Conservation (phyloP, 2,329 filamentous ascomycete species). For the Fusarium sp. region DNA sequence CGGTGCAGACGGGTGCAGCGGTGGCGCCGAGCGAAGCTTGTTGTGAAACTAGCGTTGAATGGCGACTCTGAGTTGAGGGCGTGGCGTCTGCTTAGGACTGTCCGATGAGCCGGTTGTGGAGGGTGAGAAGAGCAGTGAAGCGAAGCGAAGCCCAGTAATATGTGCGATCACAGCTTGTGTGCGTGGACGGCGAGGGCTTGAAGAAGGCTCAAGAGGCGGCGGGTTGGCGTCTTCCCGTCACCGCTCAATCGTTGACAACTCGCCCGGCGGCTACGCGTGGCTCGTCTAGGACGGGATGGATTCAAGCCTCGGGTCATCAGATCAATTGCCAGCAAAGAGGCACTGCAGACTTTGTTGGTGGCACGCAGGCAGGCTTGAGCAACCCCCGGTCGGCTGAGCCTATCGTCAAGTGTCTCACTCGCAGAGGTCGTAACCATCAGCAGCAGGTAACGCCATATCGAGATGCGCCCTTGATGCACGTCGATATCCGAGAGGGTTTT, state of each 20-base stretch:
- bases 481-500: neutral
- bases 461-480: neutral
- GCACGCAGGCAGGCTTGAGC: neutral
- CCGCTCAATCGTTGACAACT: constrained; percentile 1
- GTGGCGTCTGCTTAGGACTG: constrained; percentile 25
- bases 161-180: neutral
- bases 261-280: neutral
- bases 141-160: neutral
- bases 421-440: neutral
- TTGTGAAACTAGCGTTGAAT: constrained; percentile 14
- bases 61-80: constrained; percentile 18
- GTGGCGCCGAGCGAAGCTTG: constrained; percentile 17
- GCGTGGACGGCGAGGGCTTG: neutral
- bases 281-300: neutral
- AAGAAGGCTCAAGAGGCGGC: neutral
- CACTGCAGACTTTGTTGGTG: neutral
- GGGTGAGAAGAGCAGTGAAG: neutral
- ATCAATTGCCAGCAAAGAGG: neutral
- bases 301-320: neutral
- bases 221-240: neutral
- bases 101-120: constrained; percentile 18
- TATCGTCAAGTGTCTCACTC: neutral
- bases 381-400: neutral
- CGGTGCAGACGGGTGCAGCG: constrained; percentile 16
- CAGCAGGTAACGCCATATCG: neutral